Base-by-base conservation (phyloP, 2,329 filamentous ascomycete species). In the Cryphonectria parasitica region DNA sequence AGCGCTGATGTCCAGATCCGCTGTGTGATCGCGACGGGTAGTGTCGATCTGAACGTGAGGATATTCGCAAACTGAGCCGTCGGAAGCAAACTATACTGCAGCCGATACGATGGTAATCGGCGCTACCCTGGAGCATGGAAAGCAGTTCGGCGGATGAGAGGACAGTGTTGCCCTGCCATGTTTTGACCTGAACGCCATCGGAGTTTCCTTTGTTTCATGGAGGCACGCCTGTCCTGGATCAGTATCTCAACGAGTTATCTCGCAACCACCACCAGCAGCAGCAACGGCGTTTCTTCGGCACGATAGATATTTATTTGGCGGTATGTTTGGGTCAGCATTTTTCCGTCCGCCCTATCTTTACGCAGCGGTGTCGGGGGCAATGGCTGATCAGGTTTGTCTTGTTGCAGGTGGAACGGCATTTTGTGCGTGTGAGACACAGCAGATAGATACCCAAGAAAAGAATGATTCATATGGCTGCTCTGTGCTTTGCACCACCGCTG, bases 1-100 rank as follows among this genome's bases (percentile, higher is more conserved):
- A 82, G 82, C 31, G 78, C 79, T 2, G 87, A 89, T 71, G 85
- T 89, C 63, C 89, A 90, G 74, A 94, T 97, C 73, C 87, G 93
- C 73, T 97, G 94, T 78, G 90, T 97, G 25, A 91, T 97, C 75
- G 94, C 94, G 11, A 97, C 94, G 2, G 94, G 93, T 49, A 93
- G 94, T 78, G 93, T 97, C 70, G 93, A 97, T 82, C 83, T 90
- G 77, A 93, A 90, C 74, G 88, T 97, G 73, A 87, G 92, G 75
- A 89, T 97, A 67, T 97, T 95, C 83, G 92, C 93, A 67, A 86
- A 85, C 76, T 85, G 76, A 73, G 41, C 13, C 49, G 15, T 28
- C 52, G 28, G 13, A 15, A n/a, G 54, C 54, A 28, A 25, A 28
- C 13, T 52, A 10, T 25, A 28, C 13, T 15, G 1, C 54, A 31